Percentiles rank a stretch among this genome's conserved stretches.
These are phyloP conservation scores for Neofusicoccum cordaticola DNA, from an alignment of 2,329 filamentous ascomycete species.

Conservation along the genomic window DNA sequence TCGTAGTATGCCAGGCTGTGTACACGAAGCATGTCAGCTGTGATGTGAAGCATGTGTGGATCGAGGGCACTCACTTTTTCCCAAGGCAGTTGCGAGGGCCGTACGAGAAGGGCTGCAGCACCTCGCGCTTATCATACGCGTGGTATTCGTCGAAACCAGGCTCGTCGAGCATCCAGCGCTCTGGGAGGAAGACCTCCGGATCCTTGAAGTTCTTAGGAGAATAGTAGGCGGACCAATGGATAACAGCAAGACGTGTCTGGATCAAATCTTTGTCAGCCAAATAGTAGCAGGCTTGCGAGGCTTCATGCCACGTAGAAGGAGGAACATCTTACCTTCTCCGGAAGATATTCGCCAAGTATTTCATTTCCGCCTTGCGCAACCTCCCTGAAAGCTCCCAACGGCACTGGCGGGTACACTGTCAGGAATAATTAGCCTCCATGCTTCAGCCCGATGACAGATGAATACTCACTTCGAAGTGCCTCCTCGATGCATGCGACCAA, in stretches of 20 bases:
- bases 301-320: too few species aligned
- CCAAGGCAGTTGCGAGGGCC: slow-evolving; percentile 41
- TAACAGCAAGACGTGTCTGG: slow-evolving; percentile 25
- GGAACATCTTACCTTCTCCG: slow-evolving; percentile 23
- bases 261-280: not conserved
- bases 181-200: slow-evolving; percentile 37
- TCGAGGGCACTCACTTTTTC: slow-evolving; percentile 31
- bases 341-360: slow-evolving; percentile 37
- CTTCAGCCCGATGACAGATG: slow-evolving; percentile 44
- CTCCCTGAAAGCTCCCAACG: slow-evolving; percentile 31
- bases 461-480: slow-evolving; percentile 27
- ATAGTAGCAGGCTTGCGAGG: too few species aligned
- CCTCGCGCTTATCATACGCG: slow-evolving; percentile 31
- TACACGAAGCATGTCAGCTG: slow-evolving; percentile 1
- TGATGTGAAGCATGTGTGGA: not conserved
- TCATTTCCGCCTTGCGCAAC: slow-evolving; percentile 36
- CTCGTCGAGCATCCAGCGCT: slow-evolving; percentile 39
- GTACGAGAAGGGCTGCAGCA: slow-evolving; percentile 43
- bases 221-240: slow-evolving; percentile 13
- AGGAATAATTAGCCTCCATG: slow-evolving; percentile 22
- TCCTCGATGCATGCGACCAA: slow-evolving; percentile 36
- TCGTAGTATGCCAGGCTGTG: slow-evolving; percentile 39
- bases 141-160: slow-evolving; percentile 25
- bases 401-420: slow-evolving; percentile 41
- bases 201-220: slow-evolving; percentile 32